These are phyloP conservation scores for Fusarium brevicatenulatum DNA, from an alignment of 2,329 filamentous ascomycete species.

Conservation along the genomic window DNA sequence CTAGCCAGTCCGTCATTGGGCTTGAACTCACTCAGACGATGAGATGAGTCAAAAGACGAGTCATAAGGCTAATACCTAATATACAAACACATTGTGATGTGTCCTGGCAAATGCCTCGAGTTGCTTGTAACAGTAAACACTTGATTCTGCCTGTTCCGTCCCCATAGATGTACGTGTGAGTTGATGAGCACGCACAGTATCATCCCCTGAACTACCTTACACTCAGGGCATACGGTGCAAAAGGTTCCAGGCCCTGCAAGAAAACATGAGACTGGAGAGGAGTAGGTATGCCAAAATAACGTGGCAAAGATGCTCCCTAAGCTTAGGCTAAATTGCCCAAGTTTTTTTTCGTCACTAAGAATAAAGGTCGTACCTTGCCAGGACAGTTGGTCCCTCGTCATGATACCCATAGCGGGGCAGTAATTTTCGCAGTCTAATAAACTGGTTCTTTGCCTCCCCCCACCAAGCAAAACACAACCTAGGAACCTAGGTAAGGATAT, in stretches of 20 bases:
- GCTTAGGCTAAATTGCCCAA: background rate
- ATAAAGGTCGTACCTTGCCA: background rate
- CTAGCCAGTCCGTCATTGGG: conserved; percentile 13
- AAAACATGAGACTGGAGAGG: background rate
- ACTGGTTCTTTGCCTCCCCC: conserved; percentile 36
- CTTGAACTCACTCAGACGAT: background rate
- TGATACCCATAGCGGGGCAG: conserved; percentile 51
- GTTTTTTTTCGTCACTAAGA: background rate
- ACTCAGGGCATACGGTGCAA: conserved; percentile 1
- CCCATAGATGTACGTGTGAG: conserved; percentile 6
- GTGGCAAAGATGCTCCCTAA: background rate
- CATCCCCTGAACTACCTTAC: conserved; percentile 25
- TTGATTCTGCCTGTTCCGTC: conserved; percentile 9
- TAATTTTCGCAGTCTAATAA: conserved; percentile 52
- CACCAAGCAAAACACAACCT: conserved; percentile 34
- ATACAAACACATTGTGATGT: background rate
- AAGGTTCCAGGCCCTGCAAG: background rate
- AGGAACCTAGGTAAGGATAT: conserved; percentile 13
- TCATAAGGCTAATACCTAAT: conserved; percentile 1
- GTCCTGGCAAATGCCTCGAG: background rate
- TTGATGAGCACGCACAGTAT: conserved; percentile 7
- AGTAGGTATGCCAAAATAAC: background rate
- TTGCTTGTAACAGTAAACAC: background rate
- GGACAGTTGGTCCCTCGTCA: conserved; percentile 42
- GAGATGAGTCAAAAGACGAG: background rate